These are phyloP conservation scores for Elasticomyces elasticus DNA, from an alignment of 495 filamentous ascomycete species.

Conservation along the genomic window DNA sequence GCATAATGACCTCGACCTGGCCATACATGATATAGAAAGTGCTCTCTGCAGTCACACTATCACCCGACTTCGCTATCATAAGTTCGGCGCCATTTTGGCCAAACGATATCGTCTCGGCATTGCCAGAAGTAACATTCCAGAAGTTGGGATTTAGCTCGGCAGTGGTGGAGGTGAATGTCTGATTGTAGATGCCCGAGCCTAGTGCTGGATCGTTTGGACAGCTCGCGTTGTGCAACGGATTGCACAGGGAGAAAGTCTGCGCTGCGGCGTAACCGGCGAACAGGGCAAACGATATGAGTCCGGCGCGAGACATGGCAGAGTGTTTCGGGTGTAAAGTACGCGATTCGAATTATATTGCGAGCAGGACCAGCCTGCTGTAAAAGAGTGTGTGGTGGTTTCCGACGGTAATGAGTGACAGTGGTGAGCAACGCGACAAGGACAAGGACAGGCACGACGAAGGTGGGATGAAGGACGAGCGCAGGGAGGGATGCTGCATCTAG, in stretches of 20 bases:
- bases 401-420: neutral
- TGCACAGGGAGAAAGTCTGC: slow-evolving; percentile 49
- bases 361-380: neutral
- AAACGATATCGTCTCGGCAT: slow-evolving; percentile 37
- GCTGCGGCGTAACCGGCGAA: slow-evolving; percentile 28
- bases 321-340: neutral
- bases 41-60: slow-evolving; percentile 64
- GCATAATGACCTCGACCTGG: slow-evolving; percentile 57
- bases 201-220: slow-evolving; percentile 60
- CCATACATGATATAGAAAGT: slow-evolving; percentile 74
- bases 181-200: slow-evolving; percentile 48
- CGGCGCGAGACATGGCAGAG: neutral
- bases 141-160: slow-evolving; percentile 29
- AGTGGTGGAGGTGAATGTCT: slow-evolving; percentile 47
- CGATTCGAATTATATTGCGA: neutral
- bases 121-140: slow-evolving; percentile 53
- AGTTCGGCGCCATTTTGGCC: slow-evolving; percentile 52
- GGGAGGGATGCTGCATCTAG: neutral
- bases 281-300: neutral
- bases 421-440: neutral
- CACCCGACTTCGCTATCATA: slow-evolving; percentile 57
- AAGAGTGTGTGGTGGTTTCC: neutral
- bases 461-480: neutral
- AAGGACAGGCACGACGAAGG: neutral
- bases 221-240: slow-evolving; percentile 44